Evolutionary conservation across 1,139 yeast genomes (phyloP), one percentile per base, ranked within the genome.

Genomic region (Debaryomycetaceae sp.): DNA sequence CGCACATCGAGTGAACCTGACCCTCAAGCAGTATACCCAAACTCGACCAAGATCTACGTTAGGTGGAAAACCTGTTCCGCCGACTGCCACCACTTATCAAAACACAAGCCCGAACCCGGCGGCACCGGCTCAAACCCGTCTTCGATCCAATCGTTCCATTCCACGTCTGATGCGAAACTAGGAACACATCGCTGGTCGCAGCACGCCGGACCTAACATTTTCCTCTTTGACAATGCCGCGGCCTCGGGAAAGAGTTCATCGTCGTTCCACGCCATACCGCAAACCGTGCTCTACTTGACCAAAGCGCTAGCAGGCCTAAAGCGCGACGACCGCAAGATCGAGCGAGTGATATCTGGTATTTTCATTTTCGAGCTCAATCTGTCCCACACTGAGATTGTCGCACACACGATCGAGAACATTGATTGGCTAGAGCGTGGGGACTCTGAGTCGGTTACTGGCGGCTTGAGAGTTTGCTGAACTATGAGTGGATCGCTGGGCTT

Each of bases 371-470:
- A 81, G 42, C 62, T 85, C 36, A 73, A 68, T 44, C 60, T 61
- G 11, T 60, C 62, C 20, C 77, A 81, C 49, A 66, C 71, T 30
- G 47, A 61, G 36, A 71, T 85, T 15, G 32, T 63, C 19, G 82
- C 76, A n/a, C 90, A 83, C 47, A 77, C 86, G 1, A 66, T 85
- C 26, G 93, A 83, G 39, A 74, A 81, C 44, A 68, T 85, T 34
- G 83, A 81, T 43, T 66, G 81, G 36, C 55, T 77, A 29, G 80
- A 76, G 37, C 47, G 51, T 30, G 47, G 49, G 3, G 62, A 58
- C 28, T 41, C 56, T 15, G 54, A 55, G 32, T 50, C 45, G 23
- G 48, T 51, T 10, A 47, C 47, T 30, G 47, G 47, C 3, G 53
- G 45, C 21, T 45, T 59, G 30, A 37, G 59, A 29, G 48, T 56